Evolutionary conservation across 2,329 filamentous ascomycete species (phyloP).

Genomic region (Monosporascus sp.): DNA sequence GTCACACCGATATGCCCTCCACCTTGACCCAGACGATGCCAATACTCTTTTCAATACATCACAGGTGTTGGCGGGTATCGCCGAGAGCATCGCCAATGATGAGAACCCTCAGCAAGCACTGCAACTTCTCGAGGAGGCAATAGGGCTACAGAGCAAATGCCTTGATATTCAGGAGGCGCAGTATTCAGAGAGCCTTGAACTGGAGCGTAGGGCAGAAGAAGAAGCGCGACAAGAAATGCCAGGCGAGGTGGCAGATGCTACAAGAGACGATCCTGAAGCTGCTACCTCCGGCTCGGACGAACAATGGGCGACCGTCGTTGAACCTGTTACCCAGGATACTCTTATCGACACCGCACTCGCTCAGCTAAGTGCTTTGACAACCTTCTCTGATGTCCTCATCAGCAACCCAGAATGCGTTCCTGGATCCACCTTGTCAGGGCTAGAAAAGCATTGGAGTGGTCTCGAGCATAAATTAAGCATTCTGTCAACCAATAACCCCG

Average conservation of each 20-base stretch:
- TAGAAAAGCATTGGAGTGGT: constrained; percentile 49
- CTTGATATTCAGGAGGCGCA: constrained; percentile 44
- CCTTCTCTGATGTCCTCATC: constrained; percentile 42
- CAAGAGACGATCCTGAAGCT: constrained; percentile 6
- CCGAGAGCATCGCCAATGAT: constrained; percentile 53
- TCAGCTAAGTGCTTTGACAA: constrained; percentile 51
- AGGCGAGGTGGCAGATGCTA: background rate
- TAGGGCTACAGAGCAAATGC: constrained; percentile 33
- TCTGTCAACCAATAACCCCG: constrained; percentile 10
- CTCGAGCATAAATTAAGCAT: constrained; percentile 37
- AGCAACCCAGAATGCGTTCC: constrained; percentile 30
- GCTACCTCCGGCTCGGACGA: constrained; percentile 35
- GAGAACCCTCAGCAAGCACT: constrained; percentile 36
- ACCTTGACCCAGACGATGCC: constrained; percentile 55
- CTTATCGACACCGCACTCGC: constrained; percentile 65
- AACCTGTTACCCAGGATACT: constrained; percentile 58
- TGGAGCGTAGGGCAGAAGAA: constrained; percentile 29
- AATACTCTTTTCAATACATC: constrained; percentile 69
- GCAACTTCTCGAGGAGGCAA: constrained; percentile 31
- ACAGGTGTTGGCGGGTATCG: constrained; percentile 62
- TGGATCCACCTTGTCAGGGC: constrained; percentile 43
- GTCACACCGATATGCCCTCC: constrained; percentile 59
- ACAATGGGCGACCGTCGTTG: constrained; percentile 62
- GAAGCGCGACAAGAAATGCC: constrained; percentile 13
- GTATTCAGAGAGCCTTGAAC: constrained; percentile 21